Conservation (phyloP, 495 filamentous ascomycete genomes). For the Podospora anserina region DNA sequence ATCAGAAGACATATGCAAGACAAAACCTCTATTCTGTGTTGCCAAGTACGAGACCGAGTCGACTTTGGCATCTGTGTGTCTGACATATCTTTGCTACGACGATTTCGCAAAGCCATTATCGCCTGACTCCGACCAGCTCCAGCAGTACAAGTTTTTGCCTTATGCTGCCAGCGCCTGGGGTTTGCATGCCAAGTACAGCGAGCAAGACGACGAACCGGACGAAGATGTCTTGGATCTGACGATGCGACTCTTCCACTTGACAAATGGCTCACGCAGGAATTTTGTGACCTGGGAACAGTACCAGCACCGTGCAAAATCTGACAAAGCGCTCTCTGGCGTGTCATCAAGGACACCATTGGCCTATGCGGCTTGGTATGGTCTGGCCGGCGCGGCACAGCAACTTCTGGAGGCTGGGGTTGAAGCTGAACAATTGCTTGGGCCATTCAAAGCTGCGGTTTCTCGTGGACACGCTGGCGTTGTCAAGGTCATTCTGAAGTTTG, state of each 20-base stretch:
- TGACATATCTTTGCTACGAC: conserved; percentile 14
- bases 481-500: background rate
- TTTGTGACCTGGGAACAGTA: background rate
- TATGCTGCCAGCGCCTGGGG: background rate
- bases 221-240: background rate
- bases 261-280: background rate
- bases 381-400: background rate
- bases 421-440: background rate
- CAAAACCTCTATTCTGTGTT: conserved; percentile 12
- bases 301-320: background rate
- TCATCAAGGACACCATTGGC: background rate
- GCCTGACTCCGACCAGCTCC: background rate
- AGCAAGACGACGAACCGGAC: background rate
- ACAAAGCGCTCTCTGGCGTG: background rate
- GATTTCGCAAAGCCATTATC: background rate
- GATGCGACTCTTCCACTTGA: background rate
- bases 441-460: background rate
- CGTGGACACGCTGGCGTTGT: background rate
- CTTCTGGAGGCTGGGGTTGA: background rate
- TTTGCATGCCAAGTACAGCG: background rate
- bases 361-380: background rate
- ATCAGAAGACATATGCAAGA: conserved; percentile 12
- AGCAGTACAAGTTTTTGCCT: background rate
- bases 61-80: conserved; percentile 4
- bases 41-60: conserved; percentile 10